phyloP scores from a whole-genome alignment of 2,329 filamentous ascomycete genomes.

The Talaromyces sp. region DNA sequence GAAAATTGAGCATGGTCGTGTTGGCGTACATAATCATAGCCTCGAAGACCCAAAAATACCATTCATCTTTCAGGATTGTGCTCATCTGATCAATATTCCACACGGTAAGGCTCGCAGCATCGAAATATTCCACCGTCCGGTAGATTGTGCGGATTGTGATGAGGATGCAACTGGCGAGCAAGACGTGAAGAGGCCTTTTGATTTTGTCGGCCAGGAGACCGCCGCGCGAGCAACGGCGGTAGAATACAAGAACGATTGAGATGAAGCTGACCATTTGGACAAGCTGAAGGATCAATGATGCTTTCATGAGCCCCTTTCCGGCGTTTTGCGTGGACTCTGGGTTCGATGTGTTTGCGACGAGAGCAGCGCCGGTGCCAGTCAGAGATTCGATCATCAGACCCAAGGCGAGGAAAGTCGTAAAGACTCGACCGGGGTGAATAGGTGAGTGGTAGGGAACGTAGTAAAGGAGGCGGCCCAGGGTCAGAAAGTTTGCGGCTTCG shows the following conservation, averaged over 20 bases:
- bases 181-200: constrained; percentile 32
- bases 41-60: constrained; percentile 57
- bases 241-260: constrained; percentile 40
- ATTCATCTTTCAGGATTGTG: constrained; percentile 42
- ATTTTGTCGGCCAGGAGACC: constrained; percentile 41
- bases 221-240: constrained; percentile 34
- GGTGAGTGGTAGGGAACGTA: constrained; percentile 43
- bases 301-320: constrained; percentile 44
- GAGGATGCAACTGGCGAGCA: constrained; percentile 32
- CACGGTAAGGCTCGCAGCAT: constrained; percentile 23
- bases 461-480: constrained; percentile 47
- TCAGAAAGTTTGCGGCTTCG: constrained; percentile 45
- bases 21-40: constrained; percentile 49
- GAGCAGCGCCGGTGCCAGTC: constrained; percentile 47
- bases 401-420: constrained; percentile 53
- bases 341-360: constrained; percentile 36
- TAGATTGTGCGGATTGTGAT: constrained; percentile 47
- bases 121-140: constrained; percentile 47
- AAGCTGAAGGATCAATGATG: constrained; percentile 47
- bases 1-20: constrained; percentile 44
- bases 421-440: constrained; percentile 52
- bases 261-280: constrained; percentile 46
- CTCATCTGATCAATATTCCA: constrained; percentile 28
- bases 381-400: constrained; percentile 45
- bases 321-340: constrained; percentile 30